Conservation (phyloP, 164 flowering plant genomes). For the Macadamia integrifolia region DNA sequence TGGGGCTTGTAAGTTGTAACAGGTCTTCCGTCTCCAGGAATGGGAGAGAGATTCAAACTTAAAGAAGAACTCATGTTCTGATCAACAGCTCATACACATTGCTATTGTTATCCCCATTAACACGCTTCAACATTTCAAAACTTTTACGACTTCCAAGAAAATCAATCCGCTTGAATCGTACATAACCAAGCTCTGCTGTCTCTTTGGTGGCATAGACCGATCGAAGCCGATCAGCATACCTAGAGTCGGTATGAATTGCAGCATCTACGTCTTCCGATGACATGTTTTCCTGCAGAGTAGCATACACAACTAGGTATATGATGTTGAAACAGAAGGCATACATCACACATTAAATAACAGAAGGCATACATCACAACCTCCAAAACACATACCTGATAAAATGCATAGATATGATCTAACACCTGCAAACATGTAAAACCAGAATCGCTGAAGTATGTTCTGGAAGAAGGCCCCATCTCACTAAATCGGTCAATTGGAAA, state of each 20-base stretch:
- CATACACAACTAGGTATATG: no score
- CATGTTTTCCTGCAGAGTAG: conserved; percentile 66
- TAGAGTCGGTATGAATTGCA: conserved; percentile 88
- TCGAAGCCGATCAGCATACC: conserved; percentile 80
- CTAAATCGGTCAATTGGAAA: conserved; percentile 83
- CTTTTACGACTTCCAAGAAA: conserved; percentile 84
- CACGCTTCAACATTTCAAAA: conserved; percentile 91
- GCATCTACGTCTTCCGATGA: conserved; percentile 62
- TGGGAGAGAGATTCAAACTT: no score
- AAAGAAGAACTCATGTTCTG: conserved; percentile 40
- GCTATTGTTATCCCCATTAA: conserved; percentile 61
- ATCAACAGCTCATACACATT: conserved; percentile 76
- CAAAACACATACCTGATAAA: conserved; percentile 71
- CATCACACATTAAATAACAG: no score
- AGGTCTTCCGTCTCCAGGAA: no score
- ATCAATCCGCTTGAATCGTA: conserved; percentile 62
- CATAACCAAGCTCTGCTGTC: conserved; percentile 34
- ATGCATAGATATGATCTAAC: conserved; percentile 65
- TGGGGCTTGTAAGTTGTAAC: no score
- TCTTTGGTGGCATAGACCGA: conserved; percentile 55
- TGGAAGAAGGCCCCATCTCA: conserved; percentile 92
- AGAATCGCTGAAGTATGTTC: conserved; percentile 70
- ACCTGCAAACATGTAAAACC: conserved; percentile 82
- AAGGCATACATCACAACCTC: not conserved
- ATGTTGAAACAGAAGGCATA: no score